Percentiles rank a stretch among this genome's conserved stretches.
Evolutionary conservation across 345 rosid genomes (phyloP).

Genomic region (Citrus cavaleriei): DNA sequence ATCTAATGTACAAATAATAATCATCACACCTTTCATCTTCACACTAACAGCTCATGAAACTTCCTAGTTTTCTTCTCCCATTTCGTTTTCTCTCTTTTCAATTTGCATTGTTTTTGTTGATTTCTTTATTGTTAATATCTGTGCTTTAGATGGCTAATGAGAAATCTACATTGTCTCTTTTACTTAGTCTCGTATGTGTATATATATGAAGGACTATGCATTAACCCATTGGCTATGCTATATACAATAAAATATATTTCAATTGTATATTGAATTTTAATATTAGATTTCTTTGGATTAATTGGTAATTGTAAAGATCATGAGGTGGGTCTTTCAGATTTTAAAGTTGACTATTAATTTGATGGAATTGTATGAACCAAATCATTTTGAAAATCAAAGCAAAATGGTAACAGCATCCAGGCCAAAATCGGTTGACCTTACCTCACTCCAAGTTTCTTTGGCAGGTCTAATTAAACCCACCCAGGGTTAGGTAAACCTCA

Average conservation of each 20-base stretch:
- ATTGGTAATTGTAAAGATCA: background rate
- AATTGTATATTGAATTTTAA: too few species aligned
- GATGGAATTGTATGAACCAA: slow-evolving; percentile 14
- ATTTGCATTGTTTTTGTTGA: background rate
- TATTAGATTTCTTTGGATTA: background rate
- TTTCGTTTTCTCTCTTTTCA: background rate
- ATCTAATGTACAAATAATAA: background rate
- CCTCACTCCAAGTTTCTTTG: slow-evolving; percentile 19
- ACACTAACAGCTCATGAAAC: background rate
- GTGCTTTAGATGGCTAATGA: background rate
- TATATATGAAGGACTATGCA: background rate
- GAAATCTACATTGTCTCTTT: slow-evolving; percentile 4
- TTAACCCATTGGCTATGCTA: background rate
- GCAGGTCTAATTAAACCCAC: background rate
- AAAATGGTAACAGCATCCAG: slow-evolving; percentile 7
- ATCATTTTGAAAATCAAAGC: slow-evolving; percentile 5
- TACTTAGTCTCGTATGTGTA: background rate
- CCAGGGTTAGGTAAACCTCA: slow-evolving; percentile 4
- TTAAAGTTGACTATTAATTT: slow-evolving; percentile 6
- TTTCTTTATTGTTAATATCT: background rate
- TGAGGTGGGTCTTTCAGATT: slow-evolving; percentile 15
- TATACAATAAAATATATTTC: background rate
- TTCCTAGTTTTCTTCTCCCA: slow-evolving; percentile 27
- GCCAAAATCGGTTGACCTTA: slow-evolving; percentile 29
- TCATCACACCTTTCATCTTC: too few species aligned